A percentile compares a stretch with the other conserved stretches of the same genome.
Evolutionary conservation across 2,329 filamentous ascomycete species (phyloP).

Genomic region (Aspergillus texensis): DNA sequence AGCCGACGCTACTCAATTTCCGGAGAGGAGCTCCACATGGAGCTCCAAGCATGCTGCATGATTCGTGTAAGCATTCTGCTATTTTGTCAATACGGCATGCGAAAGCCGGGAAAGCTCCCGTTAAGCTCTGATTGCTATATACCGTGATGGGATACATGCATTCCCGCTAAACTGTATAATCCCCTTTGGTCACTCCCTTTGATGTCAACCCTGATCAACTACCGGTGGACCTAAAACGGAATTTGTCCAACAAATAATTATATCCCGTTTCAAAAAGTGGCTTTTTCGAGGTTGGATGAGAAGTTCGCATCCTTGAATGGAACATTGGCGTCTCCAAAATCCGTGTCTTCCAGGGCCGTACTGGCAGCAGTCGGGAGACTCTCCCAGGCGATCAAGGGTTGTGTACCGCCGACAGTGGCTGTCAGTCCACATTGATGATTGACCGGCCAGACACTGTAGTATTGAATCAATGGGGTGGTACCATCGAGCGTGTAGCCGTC

Average conservation of each 20-base stretch:
- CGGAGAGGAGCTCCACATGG: neutral
- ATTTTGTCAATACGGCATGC: neutral
- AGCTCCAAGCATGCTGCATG: neutral
- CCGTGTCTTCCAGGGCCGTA: constrained; percentile 47
- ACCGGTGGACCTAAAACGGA: too few relatives aligned
- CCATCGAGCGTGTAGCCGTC: constrained; percentile 46
- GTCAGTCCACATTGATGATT: constrained; percentile 53
- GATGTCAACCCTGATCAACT: too few relatives aligned
- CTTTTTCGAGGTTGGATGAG: constrained; percentile 45
- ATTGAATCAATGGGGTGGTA: constrained; percentile 51
- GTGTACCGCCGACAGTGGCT: constrained; percentile 43
- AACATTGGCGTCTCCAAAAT: constrained; percentile 52
- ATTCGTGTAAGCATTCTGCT: neutral
- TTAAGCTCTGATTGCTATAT: neutral
- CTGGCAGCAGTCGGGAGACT: constrained; percentile 48
- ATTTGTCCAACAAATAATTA: too few relatives aligned
- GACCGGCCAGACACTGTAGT: constrained; percentile 52
- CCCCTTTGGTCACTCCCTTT: too few relatives aligned
- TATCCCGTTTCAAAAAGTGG: constrained; percentile 29
- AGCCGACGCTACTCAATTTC: neutral
- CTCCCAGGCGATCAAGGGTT: constrained; percentile 55
- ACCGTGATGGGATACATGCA: too few relatives aligned
- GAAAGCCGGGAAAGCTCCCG: neutral
- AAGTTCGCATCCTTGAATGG: constrained; percentile 53
- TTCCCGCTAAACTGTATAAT: neutral